Evolutionary conservation across 2,329 filamentous ascomycete species (phyloP).

Genomic region (Diaporthe amygdali): DNA sequence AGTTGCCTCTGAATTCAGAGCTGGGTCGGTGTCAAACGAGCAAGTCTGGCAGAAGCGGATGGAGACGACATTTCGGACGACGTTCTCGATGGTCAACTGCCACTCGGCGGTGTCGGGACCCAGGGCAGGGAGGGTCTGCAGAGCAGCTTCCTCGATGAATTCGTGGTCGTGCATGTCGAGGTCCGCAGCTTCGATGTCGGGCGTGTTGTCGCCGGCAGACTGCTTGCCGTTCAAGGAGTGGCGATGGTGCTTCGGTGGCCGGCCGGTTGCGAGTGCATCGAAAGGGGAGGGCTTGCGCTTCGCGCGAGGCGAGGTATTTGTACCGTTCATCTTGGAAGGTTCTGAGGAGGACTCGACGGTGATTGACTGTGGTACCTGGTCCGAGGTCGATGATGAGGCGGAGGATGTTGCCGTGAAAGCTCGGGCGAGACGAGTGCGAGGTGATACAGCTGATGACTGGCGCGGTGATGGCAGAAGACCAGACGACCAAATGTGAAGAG

Average conservation of each 20-base stretch:
- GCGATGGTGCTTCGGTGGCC: constrained; percentile 32
- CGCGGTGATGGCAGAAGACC: neutral
- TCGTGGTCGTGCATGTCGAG: constrained; percentile 25
- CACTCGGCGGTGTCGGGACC: constrained; percentile 78
- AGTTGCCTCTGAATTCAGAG: constrained; percentile 92
- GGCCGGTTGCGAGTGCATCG: constrained; percentile 24
- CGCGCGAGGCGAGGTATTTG: constrained; percentile 27
- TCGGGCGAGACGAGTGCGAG: neutral
- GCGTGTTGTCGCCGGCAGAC: constrained; percentile 30
- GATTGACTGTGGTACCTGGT: neutral
- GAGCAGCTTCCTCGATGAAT: constrained; percentile 20
- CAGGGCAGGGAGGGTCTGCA: constrained; percentile 37
- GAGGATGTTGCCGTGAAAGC: constrained; percentile 4
- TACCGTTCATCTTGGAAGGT: constrained; percentile 30
- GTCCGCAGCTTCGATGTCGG: constrained; percentile 27
- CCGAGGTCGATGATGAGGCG: neutral
- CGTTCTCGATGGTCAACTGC: constrained; percentile 93
- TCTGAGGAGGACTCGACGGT: neutral
- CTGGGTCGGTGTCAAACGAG: constrained; percentile 96
- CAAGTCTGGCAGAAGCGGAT: constrained; percentile 98
- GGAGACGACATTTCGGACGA: constrained; percentile 95
- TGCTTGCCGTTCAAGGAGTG: constrained; percentile 30
- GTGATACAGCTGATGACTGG: constrained; percentile 9
- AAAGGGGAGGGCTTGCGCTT: constrained; percentile 34
- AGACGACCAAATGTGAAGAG: neutral